Evolutionary conservation across 202 grass and related monocot species (phyloP).

Genomic region (Saccharum hybrid): DNA sequence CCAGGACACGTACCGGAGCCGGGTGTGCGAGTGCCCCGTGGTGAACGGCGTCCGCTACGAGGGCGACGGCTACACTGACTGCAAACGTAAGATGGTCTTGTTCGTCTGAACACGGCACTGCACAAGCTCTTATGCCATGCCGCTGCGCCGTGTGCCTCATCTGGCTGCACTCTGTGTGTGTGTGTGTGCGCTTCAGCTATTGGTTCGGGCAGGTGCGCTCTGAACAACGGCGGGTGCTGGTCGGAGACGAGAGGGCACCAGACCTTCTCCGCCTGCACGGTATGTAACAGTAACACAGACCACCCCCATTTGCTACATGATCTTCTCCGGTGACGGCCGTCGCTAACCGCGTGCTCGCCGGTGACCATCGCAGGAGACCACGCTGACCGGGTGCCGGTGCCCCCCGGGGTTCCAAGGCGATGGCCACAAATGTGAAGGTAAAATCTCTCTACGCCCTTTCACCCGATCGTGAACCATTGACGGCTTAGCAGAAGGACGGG

Average conservation of each 20-base stretch:
- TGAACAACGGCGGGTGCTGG: constrained; percentile 91
- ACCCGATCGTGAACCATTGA: not conserved
- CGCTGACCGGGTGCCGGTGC: constrained; percentile 66
- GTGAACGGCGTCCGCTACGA: constrained; percentile 67
- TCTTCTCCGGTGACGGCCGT: not conserved
- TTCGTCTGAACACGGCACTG: not conserved
- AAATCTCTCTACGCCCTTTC: not conserved
- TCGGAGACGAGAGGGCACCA: constrained; percentile 42
- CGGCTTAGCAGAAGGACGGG: not conserved
- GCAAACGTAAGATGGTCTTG: constrained; percentile 49
- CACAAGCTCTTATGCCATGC: too few relatives aligned
- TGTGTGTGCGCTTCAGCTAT: constrained; percentile 49
- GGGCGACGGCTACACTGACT: constrained; percentile 78
- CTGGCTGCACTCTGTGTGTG: not conserved
- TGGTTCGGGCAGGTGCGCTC: constrained; percentile 67
- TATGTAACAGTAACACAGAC: constrained; percentile 8
- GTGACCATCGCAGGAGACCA: constrained; percentile 45
- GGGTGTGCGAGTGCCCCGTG: constrained; percentile 74
- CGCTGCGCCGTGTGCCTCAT: not conserved
- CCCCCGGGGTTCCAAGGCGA: constrained; percentile 75
- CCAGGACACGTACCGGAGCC: constrained; percentile 89
- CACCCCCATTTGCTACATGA: not conserved
- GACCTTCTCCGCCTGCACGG: constrained; percentile 78
- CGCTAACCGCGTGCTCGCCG: not conserved
- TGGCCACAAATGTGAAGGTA: constrained; percentile 74